Base-by-base conservation (phyloP, 352 stramenopile genomes). In the Pythium phragmiticola region DNA sequence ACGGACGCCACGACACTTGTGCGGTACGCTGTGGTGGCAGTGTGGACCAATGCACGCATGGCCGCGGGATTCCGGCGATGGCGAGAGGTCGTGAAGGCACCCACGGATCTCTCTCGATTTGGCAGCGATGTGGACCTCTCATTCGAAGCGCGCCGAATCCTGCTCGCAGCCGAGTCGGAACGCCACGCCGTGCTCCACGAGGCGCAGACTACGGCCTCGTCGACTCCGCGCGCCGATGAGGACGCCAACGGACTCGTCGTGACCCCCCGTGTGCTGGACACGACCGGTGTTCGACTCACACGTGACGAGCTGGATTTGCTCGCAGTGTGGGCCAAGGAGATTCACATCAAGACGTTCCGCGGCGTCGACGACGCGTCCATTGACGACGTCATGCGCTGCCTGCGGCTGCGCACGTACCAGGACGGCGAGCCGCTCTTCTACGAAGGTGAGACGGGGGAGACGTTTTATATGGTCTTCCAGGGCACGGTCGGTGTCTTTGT, bases 401-500 rank as follows among this genome's bases (percentile, higher is more conserved):
- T 86, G 36, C 70, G 60, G 26, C 75, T 84, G 19, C 70, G 58
- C 9, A 65, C 77, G 47, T 84, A 80, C 30, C 52, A 75, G 50
- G 76, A 83, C 46, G 74, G 75, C 17, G 73, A 84, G 7, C 59
- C 69, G 13, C 68, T 88, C 17, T 88, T 88, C 57, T 76, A 76
- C 43, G 73, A 88, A 66, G 79, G 79, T 23, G 76, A 88, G 16
- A 72, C 74, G 34, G 79, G 79, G 11, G 65, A 86, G 45, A 70
- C 70, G 6, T 88, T 86, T 57, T 88, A 83, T 60, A 68, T 86
- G 16, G 26, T 84, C 9, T 73, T 84, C n/a, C 54, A 81, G 11
- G 79, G 79, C 46, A 77, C 63, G 9, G 73, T 88, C 19, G 77
- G 70, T 1, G 80, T 88, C 23, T 88, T 82, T 50, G 73, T 77